phyloP scores from a whole-genome alignment of 139 green algal genomes.

The Volvox reticuliferus region DNA sequence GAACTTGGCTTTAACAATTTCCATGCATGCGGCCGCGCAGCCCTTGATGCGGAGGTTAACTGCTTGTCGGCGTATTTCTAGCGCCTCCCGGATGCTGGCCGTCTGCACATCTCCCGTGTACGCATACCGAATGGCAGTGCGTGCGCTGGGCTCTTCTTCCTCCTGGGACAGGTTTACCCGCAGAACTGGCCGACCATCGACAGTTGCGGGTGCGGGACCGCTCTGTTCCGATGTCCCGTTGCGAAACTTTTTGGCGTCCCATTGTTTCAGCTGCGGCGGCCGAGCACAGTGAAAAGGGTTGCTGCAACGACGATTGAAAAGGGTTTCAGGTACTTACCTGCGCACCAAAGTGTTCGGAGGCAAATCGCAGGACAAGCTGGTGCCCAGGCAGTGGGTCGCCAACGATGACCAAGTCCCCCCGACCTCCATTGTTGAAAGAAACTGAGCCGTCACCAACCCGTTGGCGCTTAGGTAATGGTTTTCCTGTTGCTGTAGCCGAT shows the following conservation, averaged over 20 bases:
- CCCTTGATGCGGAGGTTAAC: conserved; percentile 6
- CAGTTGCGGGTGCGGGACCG: neutral
- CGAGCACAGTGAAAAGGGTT: too few species aligned
- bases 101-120: conserved; percentile 29
- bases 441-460: neutral
- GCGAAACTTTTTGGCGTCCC: neutral
- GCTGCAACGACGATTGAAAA: too few species aligned
- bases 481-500: neutral
- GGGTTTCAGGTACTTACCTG: neutral
- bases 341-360: neutral
- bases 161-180: neutral
- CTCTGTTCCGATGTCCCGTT: neutral
- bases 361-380: neutral
- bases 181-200: neutral
- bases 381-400: conserved; percentile 13
- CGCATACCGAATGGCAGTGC: neutral
- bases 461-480: neutral
- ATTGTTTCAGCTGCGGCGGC: neutral
- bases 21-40: conserved; percentile 4
- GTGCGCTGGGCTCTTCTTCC: neutral
- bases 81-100: neutral
- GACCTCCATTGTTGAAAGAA: neutral
- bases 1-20: neutral
- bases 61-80: neutral
- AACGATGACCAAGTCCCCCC: neutral